Evolutionary conservation across 108 stramenopile species (phyloP).

Genomic region (Fragilariopsis cylindrus): DNA sequence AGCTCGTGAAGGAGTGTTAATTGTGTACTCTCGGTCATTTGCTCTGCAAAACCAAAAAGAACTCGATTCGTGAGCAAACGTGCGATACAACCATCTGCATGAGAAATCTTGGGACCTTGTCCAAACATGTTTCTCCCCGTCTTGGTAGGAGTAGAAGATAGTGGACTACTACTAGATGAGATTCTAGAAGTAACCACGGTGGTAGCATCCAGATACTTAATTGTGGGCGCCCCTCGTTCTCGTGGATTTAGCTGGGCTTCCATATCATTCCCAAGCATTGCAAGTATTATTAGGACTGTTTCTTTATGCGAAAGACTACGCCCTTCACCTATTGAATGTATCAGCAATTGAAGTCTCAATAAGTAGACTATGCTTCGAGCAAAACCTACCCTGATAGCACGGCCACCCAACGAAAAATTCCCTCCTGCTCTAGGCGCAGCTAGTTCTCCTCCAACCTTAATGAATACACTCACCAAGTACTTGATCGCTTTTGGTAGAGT

Average conservation of each 20-base stretch:
- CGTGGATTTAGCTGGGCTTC: constrained; percentile 56
- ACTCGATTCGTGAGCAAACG: constrained; percentile 63
- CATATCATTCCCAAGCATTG: constrained; percentile 72
- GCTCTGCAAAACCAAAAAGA: constrained; percentile 66
- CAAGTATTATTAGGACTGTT: constrained; percentile 49
- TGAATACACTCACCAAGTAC: constrained; percentile 66
- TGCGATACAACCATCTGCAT: constrained; percentile 68
- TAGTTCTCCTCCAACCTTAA: constrained; percentile 80
- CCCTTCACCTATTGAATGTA: constrained; percentile 45
- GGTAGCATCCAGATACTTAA: constrained; percentile 16
- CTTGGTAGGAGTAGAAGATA: neutral
- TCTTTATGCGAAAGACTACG: constrained; percentile 39
- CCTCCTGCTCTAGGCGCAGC: constrained; percentile 66
- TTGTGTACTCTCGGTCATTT: constrained; percentile 72
- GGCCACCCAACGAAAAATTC: constrained; percentile 68
- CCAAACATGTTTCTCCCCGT: constrained; percentile 48
- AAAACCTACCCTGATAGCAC: constrained; percentile 76
- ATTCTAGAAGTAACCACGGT: constrained; percentile 19
- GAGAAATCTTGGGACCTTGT: constrained; percentile 49
- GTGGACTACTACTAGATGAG: neutral
- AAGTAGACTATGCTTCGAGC: constrained; percentile 50
- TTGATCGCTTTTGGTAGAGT: constrained; percentile 51
- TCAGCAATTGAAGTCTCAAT: constrained; percentile 48
- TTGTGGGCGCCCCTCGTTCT: constrained; percentile 13
- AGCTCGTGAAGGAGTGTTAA: constrained; percentile 65